Evolutionary conservation across 805 yeast species (phyloP).

Genomic region (Starmerella stellata): DNA sequence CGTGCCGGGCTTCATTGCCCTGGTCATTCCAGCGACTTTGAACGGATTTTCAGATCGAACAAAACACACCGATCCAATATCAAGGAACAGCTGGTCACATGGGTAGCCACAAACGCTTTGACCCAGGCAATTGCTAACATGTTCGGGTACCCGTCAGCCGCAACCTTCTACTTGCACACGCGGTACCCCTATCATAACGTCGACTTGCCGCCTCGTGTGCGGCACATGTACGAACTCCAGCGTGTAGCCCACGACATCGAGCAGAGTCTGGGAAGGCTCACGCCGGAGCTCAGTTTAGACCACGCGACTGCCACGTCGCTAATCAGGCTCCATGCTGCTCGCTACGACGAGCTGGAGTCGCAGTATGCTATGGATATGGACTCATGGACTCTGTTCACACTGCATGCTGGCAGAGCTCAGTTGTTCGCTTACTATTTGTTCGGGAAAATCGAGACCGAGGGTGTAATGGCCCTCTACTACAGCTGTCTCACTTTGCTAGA

Average conservation of each 20-base stretch:
- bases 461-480: constrained; percentile 59
- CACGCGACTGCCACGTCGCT: constrained; percentile 55
- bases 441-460: constrained; percentile 19
- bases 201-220: constrained; percentile 40
- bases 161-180: constrained; percentile 49
- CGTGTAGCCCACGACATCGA: constrained; percentile 75
- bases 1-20: constrained; percentile 81
- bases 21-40: constrained; percentile 35
- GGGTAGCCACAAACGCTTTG: constrained; percentile 85
- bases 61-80: constrained; percentile 11
- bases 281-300: constrained; percentile 32
- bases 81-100: constrained; percentile 68
- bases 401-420: constrained; percentile 64
- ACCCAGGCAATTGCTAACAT: constrained; percentile 81
- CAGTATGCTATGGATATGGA: constrained; percentile 34
- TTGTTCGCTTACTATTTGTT: constrained; percentile 64
- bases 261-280: constrained; percentile 10
- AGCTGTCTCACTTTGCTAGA: constrained; percentile 55
- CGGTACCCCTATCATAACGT: constrained; percentile 18
- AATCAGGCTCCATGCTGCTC: constrained; percentile 47
- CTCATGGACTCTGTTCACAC: constrained; percentile 48
- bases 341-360: constrained; percentile 60
- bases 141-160: constrained; percentile 88
- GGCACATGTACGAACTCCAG: constrained; percentile 66
- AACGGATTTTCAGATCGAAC: constrained; percentile 31